These are phyloP conservation scores for Eurotiales sp. DNA, from an alignment of 2,329 filamentous ascomycete species.

Conservation along the genomic window DNA sequence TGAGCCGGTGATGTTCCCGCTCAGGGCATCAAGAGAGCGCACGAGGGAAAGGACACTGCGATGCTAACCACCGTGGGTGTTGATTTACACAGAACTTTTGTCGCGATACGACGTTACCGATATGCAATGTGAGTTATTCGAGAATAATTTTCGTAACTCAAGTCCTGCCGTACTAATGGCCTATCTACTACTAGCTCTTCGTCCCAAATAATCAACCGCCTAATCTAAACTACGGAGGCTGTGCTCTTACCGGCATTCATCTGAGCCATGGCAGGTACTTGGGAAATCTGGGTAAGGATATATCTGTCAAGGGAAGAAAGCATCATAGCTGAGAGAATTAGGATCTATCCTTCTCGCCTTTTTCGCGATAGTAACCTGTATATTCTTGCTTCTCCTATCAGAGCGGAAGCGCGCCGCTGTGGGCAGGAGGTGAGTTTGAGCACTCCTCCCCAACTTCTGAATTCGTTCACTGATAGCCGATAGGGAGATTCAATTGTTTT, in stretches of 20 bases:
- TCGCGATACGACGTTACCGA: constrained; percentile 74
- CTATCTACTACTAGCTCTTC: constrained; percentile 56
- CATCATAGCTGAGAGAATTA: constrained; percentile 33
- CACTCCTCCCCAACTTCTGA: not conserved
- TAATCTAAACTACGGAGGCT: constrained; percentile 63
- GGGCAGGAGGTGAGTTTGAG: constrained; percentile 68
- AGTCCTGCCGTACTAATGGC: not conserved
- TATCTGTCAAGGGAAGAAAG: constrained; percentile 27
- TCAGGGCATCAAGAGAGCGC: constrained; percentile 63
- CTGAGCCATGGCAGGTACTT: constrained; percentile 64
- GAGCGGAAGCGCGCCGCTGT: constrained; percentile 91
- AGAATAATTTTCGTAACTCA: not conserved
- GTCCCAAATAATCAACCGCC: constrained; percentile 56
- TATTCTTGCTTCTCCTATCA: constrained; percentile 71
- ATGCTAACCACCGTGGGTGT: not conserved
- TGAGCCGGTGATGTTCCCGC: constrained; percentile 78
- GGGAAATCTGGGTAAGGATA: constrained; percentile 69
- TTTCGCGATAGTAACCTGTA: constrained; percentile 66
- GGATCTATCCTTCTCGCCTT: constrained; percentile 84
- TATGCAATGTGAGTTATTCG: constrained; percentile 70
- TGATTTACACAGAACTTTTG: constrained; percentile 65
- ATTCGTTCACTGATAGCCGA: not conserved
- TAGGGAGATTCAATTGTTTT: constrained; percentile 96
- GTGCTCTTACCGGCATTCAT: constrained; percentile 69
- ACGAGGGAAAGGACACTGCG: constrained; percentile 1